phyloP scores from a whole-genome alignment of 2,329 filamentous ascomycete species.

The Lachnellula subtilissima region DNA sequence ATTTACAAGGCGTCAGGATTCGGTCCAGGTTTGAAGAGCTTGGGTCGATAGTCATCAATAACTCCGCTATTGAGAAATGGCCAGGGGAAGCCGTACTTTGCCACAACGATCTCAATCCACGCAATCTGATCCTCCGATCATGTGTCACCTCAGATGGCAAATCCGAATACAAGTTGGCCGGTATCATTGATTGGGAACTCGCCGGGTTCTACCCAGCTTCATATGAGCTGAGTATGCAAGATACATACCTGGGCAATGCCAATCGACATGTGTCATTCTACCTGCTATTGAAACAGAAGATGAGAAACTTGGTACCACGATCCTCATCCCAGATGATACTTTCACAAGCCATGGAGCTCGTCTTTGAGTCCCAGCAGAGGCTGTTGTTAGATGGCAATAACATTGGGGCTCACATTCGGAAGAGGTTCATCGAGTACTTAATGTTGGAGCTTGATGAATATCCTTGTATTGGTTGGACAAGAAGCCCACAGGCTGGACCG shows the following conservation, averaged over 20 bases:
- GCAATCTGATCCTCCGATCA: conserved; percentile 18
- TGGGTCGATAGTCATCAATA: conserved; percentile 13
- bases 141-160: conserved; percentile 4
- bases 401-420: conserved; percentile 17
- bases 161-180: conserved; percentile 16
- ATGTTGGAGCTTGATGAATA: conserved; percentile 2
- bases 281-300: conserved; percentile 3
- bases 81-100: conserved; percentile 21
- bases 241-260: conserved; percentile 14
- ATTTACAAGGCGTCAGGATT: conserved; percentile 9
- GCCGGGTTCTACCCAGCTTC: conserved; percentile 23
- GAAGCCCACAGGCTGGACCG: conserved; percentile 9
- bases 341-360: conserved; percentile 14
- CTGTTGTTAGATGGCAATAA: conserved; percentile 9
- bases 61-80: conserved; percentile 20
- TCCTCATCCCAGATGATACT: conserved; percentile 16
- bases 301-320: conserved; percentile 4
- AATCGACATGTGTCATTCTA: conserved; percentile 21
- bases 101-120: conserved; percentile 9
- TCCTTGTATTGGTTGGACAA: conserved; percentile 11
- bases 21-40: conserved; percentile 12
- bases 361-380: conserved; percentile 19
- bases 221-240: conserved; percentile 20
- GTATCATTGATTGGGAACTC: conserved; percentile 22
- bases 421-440: conserved; percentile 10